These are phyloP conservation scores for Talaromyces stipitatus DNA, from an alignment of 495 filamentous ascomycete genomes.

Conservation along the genomic window DNA sequence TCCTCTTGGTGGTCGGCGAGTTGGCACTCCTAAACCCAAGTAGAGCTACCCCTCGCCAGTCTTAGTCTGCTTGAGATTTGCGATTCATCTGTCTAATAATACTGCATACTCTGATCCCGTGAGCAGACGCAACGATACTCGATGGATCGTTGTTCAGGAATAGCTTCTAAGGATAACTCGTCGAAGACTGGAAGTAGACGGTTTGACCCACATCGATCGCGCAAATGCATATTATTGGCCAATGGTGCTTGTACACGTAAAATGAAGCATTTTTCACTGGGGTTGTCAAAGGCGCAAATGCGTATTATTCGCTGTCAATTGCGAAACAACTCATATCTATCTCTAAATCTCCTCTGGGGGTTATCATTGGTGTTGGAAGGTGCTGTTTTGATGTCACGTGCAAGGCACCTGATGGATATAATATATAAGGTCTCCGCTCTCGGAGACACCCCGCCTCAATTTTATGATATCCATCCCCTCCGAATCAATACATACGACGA, in stretches of 20 bases:
- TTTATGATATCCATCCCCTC: neutral
- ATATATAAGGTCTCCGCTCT: conserved; percentile 1
- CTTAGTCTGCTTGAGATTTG: too few relatives aligned
- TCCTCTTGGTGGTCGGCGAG: too few relatives aligned
- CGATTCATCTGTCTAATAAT: too few relatives aligned
- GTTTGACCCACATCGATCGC: neutral
- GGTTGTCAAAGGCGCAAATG: neutral
- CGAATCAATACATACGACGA: neutral
- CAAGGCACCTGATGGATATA: neutral
- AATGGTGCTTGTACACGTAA: neutral
- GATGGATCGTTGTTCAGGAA: too few relatives aligned
- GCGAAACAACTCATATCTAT: neutral
- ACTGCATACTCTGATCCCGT: too few relatives aligned
- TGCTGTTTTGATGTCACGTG: neutral
- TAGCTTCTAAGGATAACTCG: too few relatives aligned
- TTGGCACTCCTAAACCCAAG: too few relatives aligned
- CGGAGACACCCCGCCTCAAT: neutral
- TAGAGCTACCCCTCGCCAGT: too few relatives aligned
- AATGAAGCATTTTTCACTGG: neutral
- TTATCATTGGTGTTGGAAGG: too few relatives aligned
- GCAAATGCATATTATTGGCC: conserved; percentile 1
- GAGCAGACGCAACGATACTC: too few relatives aligned
- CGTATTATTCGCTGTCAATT: neutral
- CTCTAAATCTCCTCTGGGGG: neutral
- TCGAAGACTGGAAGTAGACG: too few relatives aligned